A percentile compares a stretch with the other conserved stretches of the same genome.
phyloP scores from a whole-genome alignment of 352 stramenopile species.

The Globisporangium viniferum region DNA sequence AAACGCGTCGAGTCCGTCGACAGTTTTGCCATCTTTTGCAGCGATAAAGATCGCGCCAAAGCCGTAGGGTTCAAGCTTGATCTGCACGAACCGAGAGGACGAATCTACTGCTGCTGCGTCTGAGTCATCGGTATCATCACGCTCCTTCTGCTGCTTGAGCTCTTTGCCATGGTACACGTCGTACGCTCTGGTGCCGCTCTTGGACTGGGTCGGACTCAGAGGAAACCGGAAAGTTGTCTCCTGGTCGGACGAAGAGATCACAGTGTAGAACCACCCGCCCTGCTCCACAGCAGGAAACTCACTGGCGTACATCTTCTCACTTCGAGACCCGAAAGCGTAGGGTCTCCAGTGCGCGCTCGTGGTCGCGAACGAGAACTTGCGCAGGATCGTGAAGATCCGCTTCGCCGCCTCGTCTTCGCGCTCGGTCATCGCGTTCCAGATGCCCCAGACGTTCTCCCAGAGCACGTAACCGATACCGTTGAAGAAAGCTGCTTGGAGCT shows the following conservation, averaged over 20 bases:
- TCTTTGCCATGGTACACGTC: slow-evolving; percentile 65
- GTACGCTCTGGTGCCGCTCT: slow-evolving; percentile 31
- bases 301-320: slow-evolving; percentile 39
- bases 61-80: slow-evolving; percentile 51
- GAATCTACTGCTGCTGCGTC: not conserved
- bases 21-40: slow-evolving; percentile 6
- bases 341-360: slow-evolving; percentile 49
- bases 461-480: slow-evolving; percentile 85
- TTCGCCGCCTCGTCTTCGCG: slow-evolving; percentile 63
- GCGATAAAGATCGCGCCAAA: slow-evolving; percentile 56
- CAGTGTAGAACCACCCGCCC: slow-evolving; percentile 47
- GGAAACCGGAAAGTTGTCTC: slow-evolving; percentile 29
- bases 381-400: slow-evolving; percentile 63
- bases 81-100: slow-evolving; percentile 17
- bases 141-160: slow-evolving; percentile 20
- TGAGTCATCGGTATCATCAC: not conserved
- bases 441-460: slow-evolving; percentile 89
- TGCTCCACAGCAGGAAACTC: slow-evolving; percentile 32
- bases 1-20: slow-evolving; percentile 36
- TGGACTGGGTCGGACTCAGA: slow-evolving; percentile 22
- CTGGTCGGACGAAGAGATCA: slow-evolving; percentile 47
- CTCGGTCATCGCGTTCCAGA: slow-evolving; percentile 78
- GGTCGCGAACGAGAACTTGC: slow-evolving; percentile 47
- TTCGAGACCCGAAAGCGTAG: slow-evolving; percentile 28
- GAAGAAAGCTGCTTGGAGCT: slow-evolving; percentile 77